Evolutionary conservation across 371 early-diverging fungal genomes (phyloP).

Genomic region (Saksenaea vasiformis): DNA sequence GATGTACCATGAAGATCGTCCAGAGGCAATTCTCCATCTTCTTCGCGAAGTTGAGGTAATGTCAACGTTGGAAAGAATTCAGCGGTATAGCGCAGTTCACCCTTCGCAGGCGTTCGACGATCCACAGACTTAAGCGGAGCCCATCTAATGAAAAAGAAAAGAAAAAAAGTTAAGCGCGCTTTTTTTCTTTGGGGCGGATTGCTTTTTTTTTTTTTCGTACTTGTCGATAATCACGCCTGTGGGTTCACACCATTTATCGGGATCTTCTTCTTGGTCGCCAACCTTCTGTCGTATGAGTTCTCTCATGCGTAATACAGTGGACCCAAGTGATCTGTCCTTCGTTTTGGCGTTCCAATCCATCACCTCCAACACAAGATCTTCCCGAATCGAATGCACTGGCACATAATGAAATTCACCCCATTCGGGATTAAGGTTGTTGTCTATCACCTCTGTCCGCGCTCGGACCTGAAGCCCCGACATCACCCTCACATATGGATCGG

Average conservation of each 20-base stretch:
- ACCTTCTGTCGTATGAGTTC: slow-evolving; percentile 49
- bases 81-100: slow-evolving; percentile 65
- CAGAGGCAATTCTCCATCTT: slow-evolving; percentile 15
- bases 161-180: background rate
- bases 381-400: slow-evolving; percentile 68
- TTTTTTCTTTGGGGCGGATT: background rate
- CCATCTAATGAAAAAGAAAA: slow-evolving; percentile 51
- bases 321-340: slow-evolving; percentile 73
- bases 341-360: slow-evolving; percentile 75
- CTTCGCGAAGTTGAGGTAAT: slow-evolving; percentile 35
- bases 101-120: slow-evolving; percentile 52
- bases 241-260: slow-evolving; percentile 47
- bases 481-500: slow-evolving; percentile 85
- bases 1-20: slow-evolving; percentile 27
- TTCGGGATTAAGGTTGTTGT: slow-evolving; percentile 78
- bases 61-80: slow-evolving; percentile 68
- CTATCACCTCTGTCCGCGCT: slow-evolving; percentile 70
- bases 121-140: slow-evolving; percentile 61
- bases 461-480: slow-evolving; percentile 64
- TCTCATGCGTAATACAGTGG: slow-evolving; percentile 44
- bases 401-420: slow-evolving; percentile 85
- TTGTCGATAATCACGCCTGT: slow-evolving; percentile 29
- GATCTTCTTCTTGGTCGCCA: slow-evolving; percentile 32
- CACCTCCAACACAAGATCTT: slow-evolving; percentile 72
- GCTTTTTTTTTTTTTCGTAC: slow-evolving; percentile 17